These are phyloP conservation scores for Lentinula lateritia DNA, from an alignment of 768 basidiomycete species.

Conservation along the genomic window DNA sequence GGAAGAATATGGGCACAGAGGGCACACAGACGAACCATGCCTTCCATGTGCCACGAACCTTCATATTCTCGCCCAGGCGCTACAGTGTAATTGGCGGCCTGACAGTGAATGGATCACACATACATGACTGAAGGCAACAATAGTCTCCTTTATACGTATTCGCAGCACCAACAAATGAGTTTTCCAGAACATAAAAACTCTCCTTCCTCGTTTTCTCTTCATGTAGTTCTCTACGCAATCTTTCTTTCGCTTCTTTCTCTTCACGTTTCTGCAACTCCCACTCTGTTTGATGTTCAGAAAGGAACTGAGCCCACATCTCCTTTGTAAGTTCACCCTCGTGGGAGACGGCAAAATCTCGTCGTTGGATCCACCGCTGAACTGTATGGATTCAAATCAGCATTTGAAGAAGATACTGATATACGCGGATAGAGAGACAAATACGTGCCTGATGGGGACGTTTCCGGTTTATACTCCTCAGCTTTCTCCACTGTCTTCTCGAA, in stretches of 20 bases:
- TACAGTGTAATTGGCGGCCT: constrained; percentile 14
- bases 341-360: not conserved
- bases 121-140: no score
- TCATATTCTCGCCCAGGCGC: constrained; percentile 12
- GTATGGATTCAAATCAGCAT: not conserved
- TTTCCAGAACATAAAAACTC: not conserved
- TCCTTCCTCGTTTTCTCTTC: not conserved
- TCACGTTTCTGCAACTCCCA: not conserved
- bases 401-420: not conserved
- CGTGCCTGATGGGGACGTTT: not conserved
- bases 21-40: constrained; percentile 9
- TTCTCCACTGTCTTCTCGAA: constrained; percentile 7
- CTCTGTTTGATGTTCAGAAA: not conserved
- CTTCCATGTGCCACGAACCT: constrained; percentile 15
- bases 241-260: not conserved
- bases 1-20: not conserved
- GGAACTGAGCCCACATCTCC: not conserved
- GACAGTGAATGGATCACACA: not conserved
- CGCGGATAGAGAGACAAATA: no score
- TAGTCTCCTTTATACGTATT: not conserved
- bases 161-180: not conserved
- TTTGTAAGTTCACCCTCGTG: not conserved
- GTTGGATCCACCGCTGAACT: constrained; percentile 2
- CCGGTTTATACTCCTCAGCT: not conserved
- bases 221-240: not conserved